Evolutionary conservation across 1,139 yeast species (phyloP), one percentile per base, ranked within the genome.

Genomic region (Pichia cactophila): DNA sequence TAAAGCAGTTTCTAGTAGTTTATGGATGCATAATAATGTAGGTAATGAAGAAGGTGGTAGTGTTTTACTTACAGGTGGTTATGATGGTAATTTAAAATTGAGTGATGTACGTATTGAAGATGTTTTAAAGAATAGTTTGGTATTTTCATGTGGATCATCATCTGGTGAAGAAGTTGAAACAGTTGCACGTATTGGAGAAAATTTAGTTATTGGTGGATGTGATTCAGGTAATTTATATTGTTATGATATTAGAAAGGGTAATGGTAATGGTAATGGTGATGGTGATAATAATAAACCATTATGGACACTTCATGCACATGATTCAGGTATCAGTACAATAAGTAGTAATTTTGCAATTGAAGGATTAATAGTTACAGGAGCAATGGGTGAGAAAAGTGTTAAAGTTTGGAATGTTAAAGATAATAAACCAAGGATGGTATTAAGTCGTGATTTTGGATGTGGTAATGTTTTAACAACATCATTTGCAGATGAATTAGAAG

Each of bases 271-370:
- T 68, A 83, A 87, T 44, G 80, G 96, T 65, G 47, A 44, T 33
- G 45, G 41, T 35, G 50, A 69, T 44, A 75, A 73, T 43, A 73
- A 77, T 47, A 79, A 77, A 57, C 89, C 96, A 28, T 62, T 92
- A 39, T 92, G 99, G 99, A 87, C 95, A 6, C 75, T 92, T 61
- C 96, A 94, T 69, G 98, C 98, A 2, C 98, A 92, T 66, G 97
- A 92, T 68, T 80, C 95, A 5, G 97, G 95, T 52, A 84, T 92
- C 53, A 84, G 97, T 11, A 76, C 94, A 3, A 76, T 94, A 59
- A 85, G 83, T 59, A 76, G 83, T 43, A 89, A 87, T 67, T 64
- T 67, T 35, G 77, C 73, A 63, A 68, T 88, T 45, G 83, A 84
- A 29, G 95, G 95, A 17, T 72, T 86, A 74, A 69, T 92, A 65